Evolutionary conservation across 2,329 filamentous ascomycete genomes (phyloP), one percentile per base, ranked within the genome.

Genomic region (Talaromyces pinophilus): DNA sequence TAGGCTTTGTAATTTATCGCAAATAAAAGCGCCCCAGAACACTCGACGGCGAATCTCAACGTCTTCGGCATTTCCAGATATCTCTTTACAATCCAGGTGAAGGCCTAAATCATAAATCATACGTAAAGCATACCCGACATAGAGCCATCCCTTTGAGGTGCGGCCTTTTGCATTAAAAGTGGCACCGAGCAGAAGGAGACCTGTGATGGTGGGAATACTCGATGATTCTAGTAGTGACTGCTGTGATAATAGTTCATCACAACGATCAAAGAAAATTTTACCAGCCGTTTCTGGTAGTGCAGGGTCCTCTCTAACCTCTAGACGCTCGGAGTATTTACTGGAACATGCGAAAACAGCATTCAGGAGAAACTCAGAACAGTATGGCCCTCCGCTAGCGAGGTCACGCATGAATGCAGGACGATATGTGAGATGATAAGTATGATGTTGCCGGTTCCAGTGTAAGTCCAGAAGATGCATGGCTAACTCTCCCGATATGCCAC

Each of bases 1-100:
- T 0, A 87, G 71, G 46, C 80, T 82, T 67, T 87, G 84, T 8
- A 86, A 79, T 69, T 86, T 86, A 68, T 85, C 85, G 40, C 70
- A 75, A 13, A 76, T 72, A 55, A 75, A 76, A 13, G 73, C 73
- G 28, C 70, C 73, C 75, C 74, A 76, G 60, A 77, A 77, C 0
- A 78, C 70, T 1, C 76, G 71, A 10, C 71, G 67, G 7, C 72
- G 71, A 38, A 73, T 73, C 62, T 75, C 72, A 25, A 72, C 67
- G n/a, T 75, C 69, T 63, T 75, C 73, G 0, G 70, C 62, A 30
- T 65, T 67, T 35, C 55, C 50, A 22, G 57, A 46, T 46, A 46
- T 22, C 19, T 72, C 67, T 54, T 74, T 72, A 61, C 68, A 69
- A 63, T 80, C 77, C 3, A 81, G 70, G 67, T 81, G 78, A 10